Evolutionary conservation across 331 rosid genomes (phyloP), one percentile per base, ranked within the genome.

Genomic region (Erythrophleum ivorense): DNA sequence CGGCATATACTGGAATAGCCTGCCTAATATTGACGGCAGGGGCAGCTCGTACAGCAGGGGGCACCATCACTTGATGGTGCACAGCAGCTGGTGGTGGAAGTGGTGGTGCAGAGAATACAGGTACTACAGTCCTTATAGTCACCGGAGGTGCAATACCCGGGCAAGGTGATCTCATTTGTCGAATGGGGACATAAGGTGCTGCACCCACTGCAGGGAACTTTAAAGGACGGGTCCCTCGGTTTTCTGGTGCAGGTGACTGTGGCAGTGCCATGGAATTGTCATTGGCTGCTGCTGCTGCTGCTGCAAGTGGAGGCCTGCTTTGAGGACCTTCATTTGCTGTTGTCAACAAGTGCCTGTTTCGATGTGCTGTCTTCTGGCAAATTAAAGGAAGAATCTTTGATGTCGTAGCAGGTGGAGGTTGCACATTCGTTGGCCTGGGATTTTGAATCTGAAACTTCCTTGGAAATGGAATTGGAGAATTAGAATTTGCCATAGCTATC

Each of bases 311-410:
- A 50, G 72, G 84, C 83, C 98, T 87, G 90, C 80, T 83, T 60
- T 87, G 89, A 68, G 41, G 76, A 76, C 87, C 73, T 69, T 94
- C 96, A 78, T 75, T 87, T 71, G 85, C 41, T 16, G 80, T 84
- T 78, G 76, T 83, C 15, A 77, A 78, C 11, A 85, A 90, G 41
- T 79, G 78, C 85, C 90, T 89, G 86, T 75, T 81, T 53, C 95
- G 90, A 78, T 84, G 74, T 80, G 88, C 79, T 34, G 86, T 77
- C 89, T 81, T 96, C 78, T 70, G 98, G 88, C 89, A 92, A 74
- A 96, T 91, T 64, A 96, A 76, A 43, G 99, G 99, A 79, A 96
- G 97, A 75, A 96, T 96, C 84, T 92, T 96, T 36, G 99, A 96
- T 67, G 91, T 90, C 9, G 96, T 87, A 2, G 87, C 87, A 49